phyloP scores from a whole-genome alignment of 2,329 filamentous ascomycete genomes.

The Aspergillus carbonarius region DNA sequence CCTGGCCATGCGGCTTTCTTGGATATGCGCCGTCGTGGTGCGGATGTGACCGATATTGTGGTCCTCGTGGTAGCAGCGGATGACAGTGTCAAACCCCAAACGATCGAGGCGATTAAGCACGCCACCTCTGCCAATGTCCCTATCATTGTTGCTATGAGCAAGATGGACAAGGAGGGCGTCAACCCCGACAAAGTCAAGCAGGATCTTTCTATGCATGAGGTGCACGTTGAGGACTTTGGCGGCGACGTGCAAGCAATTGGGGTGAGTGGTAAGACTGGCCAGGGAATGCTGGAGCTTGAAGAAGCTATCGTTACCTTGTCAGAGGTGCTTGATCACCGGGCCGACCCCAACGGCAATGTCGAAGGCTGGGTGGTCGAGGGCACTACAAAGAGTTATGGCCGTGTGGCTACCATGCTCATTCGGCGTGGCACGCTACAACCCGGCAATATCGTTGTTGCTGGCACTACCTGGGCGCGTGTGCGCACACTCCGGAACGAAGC shows the following conservation, averaged over 20 bases:
- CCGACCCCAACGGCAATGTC: slow-evolving; percentile 70
- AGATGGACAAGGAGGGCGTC: slow-evolving; percentile 85
- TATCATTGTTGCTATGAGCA: slow-evolving; percentile 97
- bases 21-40: slow-evolving; percentile 92
- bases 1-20: slow-evolving; percentile 95
- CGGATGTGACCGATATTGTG: slow-evolving; percentile 94
- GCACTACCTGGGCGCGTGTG: slow-evolving; percentile 84
- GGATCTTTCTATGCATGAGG: slow-evolving; percentile 77
- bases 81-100: slow-evolving; percentile 96
- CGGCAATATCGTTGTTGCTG: slow-evolving; percentile 84
- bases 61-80: slow-evolving; percentile 94
- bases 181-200: slow-evolving; percentile 81
- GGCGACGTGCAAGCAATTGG: slow-evolving; percentile 90
- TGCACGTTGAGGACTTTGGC: slow-evolving; percentile 92
- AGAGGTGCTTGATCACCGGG: slow-evolving; percentile 86
- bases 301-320: slow-evolving; percentile 84
- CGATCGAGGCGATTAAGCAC: slow-evolving; percentile 92
- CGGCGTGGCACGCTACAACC: slow-evolving; percentile 78
- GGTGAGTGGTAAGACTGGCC: slow-evolving; percentile 90
- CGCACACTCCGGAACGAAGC: slow-evolving; percentile 81
- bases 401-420: slow-evolving; percentile 84
- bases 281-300: slow-evolving; percentile 87
- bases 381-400: slow-evolving; percentile 79
- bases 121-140: slow-evolving; percentile 83
- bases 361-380: slow-evolving; percentile 96